Evolutionary conservation across 352 stramenopile genomes (phyloP).

Genomic region (Globisporangium spinosum): DNA sequence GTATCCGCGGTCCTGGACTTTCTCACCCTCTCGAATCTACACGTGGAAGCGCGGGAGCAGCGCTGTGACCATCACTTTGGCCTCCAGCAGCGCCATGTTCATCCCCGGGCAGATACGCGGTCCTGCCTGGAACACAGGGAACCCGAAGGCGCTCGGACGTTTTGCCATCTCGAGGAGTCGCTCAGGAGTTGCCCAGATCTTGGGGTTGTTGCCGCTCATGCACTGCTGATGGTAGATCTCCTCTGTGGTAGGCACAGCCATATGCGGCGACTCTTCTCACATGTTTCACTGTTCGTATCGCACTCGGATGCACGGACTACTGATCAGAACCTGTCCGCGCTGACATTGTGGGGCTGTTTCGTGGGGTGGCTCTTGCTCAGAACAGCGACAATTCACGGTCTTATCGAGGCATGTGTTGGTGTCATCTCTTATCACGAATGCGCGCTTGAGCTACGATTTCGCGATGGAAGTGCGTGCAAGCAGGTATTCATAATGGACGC

Average conservation of each 20-base stretch:
- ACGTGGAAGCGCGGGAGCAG: no score
- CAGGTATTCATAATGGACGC: not conserved
- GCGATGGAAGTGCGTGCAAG: not conserved
- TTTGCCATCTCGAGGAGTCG: not conserved
- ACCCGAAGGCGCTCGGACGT: not conserved
- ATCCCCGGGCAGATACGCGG: no score
- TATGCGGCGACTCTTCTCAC: not conserved
- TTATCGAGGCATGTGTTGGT: not conserved
- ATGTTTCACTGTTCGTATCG: not conserved
- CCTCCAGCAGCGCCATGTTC: no score
- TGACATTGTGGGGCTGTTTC: not conserved
- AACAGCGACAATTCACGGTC: not conserved
- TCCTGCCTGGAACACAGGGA: no score
- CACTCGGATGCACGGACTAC: not conserved
- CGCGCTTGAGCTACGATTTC: not conserved
- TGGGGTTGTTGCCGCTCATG: slow-evolving; percentile 6
- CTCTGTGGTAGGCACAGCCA: slow-evolving; percentile 28
- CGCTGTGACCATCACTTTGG: no score
- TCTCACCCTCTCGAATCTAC: no score
- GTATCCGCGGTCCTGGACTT: no score
- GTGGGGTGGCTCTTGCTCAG: not conserved
- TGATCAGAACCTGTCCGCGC: not conserved
- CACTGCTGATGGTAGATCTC: slow-evolving; percentile 69
- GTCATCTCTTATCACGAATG: not conserved
- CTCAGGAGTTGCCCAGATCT: not conserved